These are phyloP conservation scores for Endotrypanum monterogeii DNA, from an alignment of 208 protist genomes.

Conservation along the genomic window DNA sequence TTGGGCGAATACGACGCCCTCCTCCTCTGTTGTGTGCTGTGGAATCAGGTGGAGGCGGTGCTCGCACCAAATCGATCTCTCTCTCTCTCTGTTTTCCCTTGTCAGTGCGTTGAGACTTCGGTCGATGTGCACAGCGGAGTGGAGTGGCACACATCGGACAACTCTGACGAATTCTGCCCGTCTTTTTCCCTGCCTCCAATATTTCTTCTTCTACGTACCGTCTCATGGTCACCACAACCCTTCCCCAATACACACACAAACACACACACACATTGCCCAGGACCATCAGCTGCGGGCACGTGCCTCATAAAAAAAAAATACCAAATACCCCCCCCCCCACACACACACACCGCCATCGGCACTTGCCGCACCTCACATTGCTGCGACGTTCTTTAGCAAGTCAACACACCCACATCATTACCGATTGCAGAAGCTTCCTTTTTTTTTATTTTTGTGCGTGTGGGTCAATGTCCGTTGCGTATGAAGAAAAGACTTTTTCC, in stretches of 20 bases:
- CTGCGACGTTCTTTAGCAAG: no score
- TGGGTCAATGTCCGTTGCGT: constrained; percentile 13
- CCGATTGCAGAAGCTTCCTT: background rate
- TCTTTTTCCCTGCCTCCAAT: background rate
- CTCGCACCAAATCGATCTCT: background rate
- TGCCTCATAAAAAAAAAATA: no score
- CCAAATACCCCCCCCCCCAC: background rate
- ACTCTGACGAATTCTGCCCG: background rate
- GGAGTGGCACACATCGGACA: background rate
- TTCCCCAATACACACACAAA: no score
- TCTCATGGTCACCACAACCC: background rate
- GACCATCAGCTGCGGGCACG: no score
- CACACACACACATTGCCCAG: background rate
- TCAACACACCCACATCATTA: background rate
- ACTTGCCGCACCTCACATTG: background rate
- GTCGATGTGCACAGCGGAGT: background rate
- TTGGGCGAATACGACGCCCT: no score
- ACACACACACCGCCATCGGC: background rate
- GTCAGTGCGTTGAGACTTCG: background rate
- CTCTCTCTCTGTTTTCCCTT: background rate
- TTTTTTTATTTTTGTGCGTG: background rate
- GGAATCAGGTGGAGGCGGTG: no score
- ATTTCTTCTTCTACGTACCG: background rate
- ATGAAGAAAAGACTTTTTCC: constrained; percentile 34
- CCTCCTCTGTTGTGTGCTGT: no score